Evolutionary conservation across 2,329 filamentous ascomycete genomes (phyloP), one percentile per base, ranked within the genome.

Genomic region (Aspergillus texensis): DNA sequence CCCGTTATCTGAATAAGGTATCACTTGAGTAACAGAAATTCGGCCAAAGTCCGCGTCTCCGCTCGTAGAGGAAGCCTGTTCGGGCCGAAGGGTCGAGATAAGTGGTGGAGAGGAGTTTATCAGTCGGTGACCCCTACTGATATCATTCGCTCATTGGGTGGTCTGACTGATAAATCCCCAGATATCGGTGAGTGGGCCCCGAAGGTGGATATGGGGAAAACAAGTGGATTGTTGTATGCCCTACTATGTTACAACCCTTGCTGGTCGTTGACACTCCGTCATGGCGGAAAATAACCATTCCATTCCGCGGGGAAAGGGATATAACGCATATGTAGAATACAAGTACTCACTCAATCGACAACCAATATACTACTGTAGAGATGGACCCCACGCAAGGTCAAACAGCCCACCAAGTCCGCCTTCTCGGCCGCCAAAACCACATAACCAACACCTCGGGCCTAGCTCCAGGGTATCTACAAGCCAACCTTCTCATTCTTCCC

Each of bases 401-500:
- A 30, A 19, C 79, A 5, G 78, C 79, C 10, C 70, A 72, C 26
- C 72, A 79, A 36, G 78, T 80, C 68, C 83, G 80, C 62, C 78
- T 81, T 36, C 81, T 77, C 46, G 80, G 79, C 68, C 82, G 80
- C 63, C 70, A 71, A 52, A 79, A 79, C 66, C 67, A 68, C 19
- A 72, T 82, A 43, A 79, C 76, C 52, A 75, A 74, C 39, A 89
- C 86, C 1, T 81, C 85, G 0, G 85, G 86, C 14, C 75, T 87
- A 2, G 84, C 86, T 2, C 83, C 84, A 0, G 80, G 79, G 14
- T 82, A 84, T 68, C 76, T 89, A 16, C 87, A 89, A 78, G 86
- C 87, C 45, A 90, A 90, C 68, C 79, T 90, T 43, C 81, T 90
- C 45, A 79, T 89, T 12, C 79, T 90, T 1, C 87, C 86, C 0